Conservation (phyloP, 345 rosid species). For the Pugionium dolabratum region DNA sequence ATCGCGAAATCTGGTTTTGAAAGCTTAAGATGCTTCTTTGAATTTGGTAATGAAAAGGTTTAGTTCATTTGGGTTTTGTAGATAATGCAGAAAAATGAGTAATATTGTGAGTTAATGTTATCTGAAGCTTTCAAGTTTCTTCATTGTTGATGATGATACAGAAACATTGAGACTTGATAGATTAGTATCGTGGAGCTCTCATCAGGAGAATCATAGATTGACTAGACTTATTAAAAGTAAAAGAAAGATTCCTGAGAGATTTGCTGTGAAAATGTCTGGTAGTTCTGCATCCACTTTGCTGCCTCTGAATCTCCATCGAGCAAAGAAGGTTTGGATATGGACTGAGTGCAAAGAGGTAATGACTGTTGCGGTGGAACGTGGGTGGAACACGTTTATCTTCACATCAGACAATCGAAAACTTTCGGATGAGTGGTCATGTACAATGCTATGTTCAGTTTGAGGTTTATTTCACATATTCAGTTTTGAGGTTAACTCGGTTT, state of each 20-base stretch:
- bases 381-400: slow-evolving; percentile 87
- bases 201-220: not conserved
- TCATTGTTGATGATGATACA: slow-evolving; percentile 28
- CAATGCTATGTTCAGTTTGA: not conserved
- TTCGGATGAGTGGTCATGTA: slow-evolving; percentile 81
- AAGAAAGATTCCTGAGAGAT: slow-evolving; percentile 14
- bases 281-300: slow-evolving; percentile 40
- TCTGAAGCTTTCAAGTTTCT: slow-evolving; percentile 9
- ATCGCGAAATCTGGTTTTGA: not conserved
- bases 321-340: slow-evolving; percentile 84
- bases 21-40: slow-evolving; percentile 7
- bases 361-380: slow-evolving; percentile 85
- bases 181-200: slow-evolving; percentile 25
- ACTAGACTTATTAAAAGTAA: slow-evolving; percentile 1
- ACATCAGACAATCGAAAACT: slow-evolving; percentile 47
- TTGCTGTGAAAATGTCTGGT: slow-evolving; percentile 25
- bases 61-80: slow-evolving; percentile 17
- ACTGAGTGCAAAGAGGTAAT: slow-evolving; percentile 71
- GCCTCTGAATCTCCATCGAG: slow-evolving; percentile 32
- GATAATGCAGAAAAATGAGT: not conserved
- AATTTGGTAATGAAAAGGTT: not conserved
- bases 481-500: slow-evolving; percentile 17
- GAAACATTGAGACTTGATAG: slow-evolving; percentile 29
- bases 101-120: not conserved
- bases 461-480: not conserved